phyloP scores from a whole-genome alignment of 1,284 basidiomycete genomes.

The Cutaneotrichosporon dermatis region DNA sequence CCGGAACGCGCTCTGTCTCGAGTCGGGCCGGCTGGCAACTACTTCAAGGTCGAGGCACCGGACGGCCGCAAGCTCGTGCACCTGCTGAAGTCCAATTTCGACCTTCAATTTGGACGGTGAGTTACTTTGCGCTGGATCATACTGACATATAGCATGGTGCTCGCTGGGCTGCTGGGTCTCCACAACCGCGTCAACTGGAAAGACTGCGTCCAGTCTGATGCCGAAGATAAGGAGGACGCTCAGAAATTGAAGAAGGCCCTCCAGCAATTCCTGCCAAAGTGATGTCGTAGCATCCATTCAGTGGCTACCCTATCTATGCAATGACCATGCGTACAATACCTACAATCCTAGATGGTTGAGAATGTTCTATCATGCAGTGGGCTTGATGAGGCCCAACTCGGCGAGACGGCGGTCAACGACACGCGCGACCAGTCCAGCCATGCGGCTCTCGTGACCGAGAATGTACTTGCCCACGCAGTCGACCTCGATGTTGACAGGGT shows the following conservation, averaged over 20 bases:
- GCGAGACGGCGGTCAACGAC: slow-evolving; percentile 55
- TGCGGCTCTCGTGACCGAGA: slow-evolving; percentile 59
- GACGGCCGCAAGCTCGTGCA: slow-evolving; percentile 80
- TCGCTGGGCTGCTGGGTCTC: slow-evolving; percentile 67
- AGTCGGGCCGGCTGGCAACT: slow-evolving; percentile 57
- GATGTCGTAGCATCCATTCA: not conserved
- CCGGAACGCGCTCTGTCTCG: slow-evolving; percentile 60
- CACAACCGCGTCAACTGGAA: slow-evolving; percentile 86
- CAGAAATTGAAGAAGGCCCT: slow-evolving; percentile 77
- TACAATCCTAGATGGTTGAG: not conserved
- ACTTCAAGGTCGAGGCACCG: slow-evolving; percentile 85
- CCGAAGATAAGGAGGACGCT: slow-evolving; percentile 75
- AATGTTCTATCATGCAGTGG: not conserved
- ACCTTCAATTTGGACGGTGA: slow-evolving; percentile 87
- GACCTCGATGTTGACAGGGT: slow-evolving; percentile 86
- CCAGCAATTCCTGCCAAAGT: slow-evolving; percentile 55
- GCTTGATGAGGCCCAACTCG: slow-evolving; percentile 15
- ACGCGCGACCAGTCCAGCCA: slow-evolving; percentile 63
- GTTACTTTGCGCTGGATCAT: slow-evolving; percentile 28
- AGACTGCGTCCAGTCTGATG: slow-evolving; percentile 69
- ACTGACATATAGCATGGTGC: slow-evolving; percentile 59
- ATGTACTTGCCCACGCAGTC: slow-evolving; percentile 56
- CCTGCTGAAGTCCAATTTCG: slow-evolving; percentile 75
- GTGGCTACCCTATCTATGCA: not conserved
- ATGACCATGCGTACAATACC: slow-evolving; percentile 8